Evolutionary conservation across 345 rosid genomes (phyloP), one percentile per base, ranked within the genome.

Genomic region (Salix suchowensis): DNA sequence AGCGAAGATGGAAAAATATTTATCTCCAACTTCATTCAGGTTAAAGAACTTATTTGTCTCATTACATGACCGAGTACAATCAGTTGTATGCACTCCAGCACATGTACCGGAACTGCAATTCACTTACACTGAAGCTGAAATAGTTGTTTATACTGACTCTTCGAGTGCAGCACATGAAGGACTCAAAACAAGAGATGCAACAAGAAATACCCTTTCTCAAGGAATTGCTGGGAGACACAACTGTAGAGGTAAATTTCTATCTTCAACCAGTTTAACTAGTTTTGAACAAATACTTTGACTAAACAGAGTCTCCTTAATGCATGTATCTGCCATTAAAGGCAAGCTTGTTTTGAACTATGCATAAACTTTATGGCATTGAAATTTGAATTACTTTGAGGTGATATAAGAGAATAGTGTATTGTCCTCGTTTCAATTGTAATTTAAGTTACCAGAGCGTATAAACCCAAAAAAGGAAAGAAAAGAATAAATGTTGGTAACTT

Each of bases 1-100:
- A 85, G 83, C 24, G 83, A 83, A 67, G 97, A 95, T 68, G 89
- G 93, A 78, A 90, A 85, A 87, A 88, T 42, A 68, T 91, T 93
- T 72, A 82, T 91, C 48, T 65, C 86, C 80, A 93, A 88, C 83
- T 88, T 90, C 73, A 60, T 85, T 80, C 82, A 86, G 93, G 96
- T 91, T 34, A 23, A 39, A 39, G 61, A 46, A 42, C 14, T 48
- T 46, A 58, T 60, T 69, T 66, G 40, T 72, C 42, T 70, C 28
- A 11, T 24, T 21, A 6, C 18, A 70, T 21, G 28, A 13, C 46
- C 48, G 65, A 36, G 58, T n/a, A 2, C 21, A 42, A 65, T 71
- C 48, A 44, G 19, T 67, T 34, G 44, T 37, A 28, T 50, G 60
- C 48, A 55, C n/a, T 23, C 34, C 12, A 21, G 13, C 69, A 54